Evolutionary conservation across 2,329 filamentous ascomycete genomes (phyloP).

Genomic region (Arachnomyces sp.): DNA sequence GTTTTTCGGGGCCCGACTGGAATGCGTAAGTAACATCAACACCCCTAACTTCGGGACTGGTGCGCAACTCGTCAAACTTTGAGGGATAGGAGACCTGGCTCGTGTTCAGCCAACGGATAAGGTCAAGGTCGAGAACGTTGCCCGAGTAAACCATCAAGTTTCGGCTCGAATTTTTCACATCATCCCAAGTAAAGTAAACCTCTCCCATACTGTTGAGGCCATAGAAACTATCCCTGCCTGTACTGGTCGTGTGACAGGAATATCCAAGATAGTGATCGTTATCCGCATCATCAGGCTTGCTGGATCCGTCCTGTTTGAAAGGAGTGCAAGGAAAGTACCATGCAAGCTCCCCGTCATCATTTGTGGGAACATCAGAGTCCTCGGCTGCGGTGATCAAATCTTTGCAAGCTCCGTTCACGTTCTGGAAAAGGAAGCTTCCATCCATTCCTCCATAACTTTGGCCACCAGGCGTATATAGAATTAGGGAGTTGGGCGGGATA

Average conservation of each 20-base stretch:
- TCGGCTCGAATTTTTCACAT: constrained; percentile 78
- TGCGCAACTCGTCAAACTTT: constrained; percentile 71
- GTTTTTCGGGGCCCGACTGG: constrained; percentile 70
- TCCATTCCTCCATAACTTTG: constrained; percentile 80
- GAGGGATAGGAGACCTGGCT: constrained; percentile 67
- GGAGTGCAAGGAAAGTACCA: constrained; percentile 96
- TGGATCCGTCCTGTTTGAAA: constrained; percentile 90
- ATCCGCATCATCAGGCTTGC: constrained; percentile 70
- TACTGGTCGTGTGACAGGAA: constrained; percentile 71
- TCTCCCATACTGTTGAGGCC: constrained; percentile 63
- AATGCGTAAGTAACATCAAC: constrained; percentile 85
- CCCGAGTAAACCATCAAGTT: constrained; percentile 94
- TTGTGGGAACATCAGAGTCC: constrained; percentile 71
- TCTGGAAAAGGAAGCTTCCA: constrained; percentile 95
- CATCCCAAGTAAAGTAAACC: constrained; percentile 94
- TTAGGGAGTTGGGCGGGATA: constrained; percentile 66
- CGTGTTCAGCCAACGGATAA: constrained; percentile 84
- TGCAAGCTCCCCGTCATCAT: constrained; percentile 64
- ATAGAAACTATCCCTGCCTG: constrained; percentile 69
- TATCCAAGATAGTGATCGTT: constrained; percentile 74
- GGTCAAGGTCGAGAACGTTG: constrained; percentile 80
- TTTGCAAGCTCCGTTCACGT: constrained; percentile 96
- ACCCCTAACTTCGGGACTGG: constrained; percentile 65
- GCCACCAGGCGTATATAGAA: constrained; percentile 71
- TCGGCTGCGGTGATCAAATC: constrained; percentile 67